Conservation (phyloP, 371 early-diverging fungal genomes). For the Mucor piriformis region DNA sequence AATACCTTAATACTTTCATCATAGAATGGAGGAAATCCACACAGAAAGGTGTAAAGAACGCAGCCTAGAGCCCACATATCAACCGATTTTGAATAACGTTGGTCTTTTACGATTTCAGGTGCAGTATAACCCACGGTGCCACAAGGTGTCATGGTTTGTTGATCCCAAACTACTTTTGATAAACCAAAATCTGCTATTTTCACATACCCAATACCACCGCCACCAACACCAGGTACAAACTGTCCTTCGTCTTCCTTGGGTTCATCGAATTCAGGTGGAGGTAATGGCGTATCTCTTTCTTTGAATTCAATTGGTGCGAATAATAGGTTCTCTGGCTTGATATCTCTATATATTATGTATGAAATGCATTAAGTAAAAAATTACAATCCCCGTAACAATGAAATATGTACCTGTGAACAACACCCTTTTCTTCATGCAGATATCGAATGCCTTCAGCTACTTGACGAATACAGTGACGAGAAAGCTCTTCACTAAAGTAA, state of each 20-base stretch:
- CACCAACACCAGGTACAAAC: constrained; percentile 59
- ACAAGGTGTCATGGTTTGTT: constrained; percentile 89
- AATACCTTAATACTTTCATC: constrained; percentile 64
- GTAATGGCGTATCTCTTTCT: constrained; percentile 51
- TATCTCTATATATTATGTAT: constrained; percentile 66
- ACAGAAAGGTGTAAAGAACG: constrained; percentile 86
- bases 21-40: constrained; percentile 92
- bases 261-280: constrained; percentile 43
- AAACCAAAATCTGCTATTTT: constrained; percentile 90
- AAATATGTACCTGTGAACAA: constrained; percentile 66
- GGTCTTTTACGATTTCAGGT: constrained; percentile 87
- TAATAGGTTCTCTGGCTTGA: constrained; percentile 96
- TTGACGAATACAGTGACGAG: constrained; percentile 81
- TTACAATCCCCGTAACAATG: not conserved
- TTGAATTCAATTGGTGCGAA: constrained; percentile 68
- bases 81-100: constrained; percentile 82
- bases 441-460: constrained; percentile 85
- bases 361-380: not conserved
- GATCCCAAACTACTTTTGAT: constrained; percentile 81
- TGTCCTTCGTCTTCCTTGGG: constrained; percentile 65
- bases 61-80: constrained; percentile 96
- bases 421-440: constrained; percentile 72
- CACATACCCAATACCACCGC: constrained; percentile 77
- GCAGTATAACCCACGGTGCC: constrained; percentile 94
- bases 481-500: constrained; percentile 63